phyloP scores from a whole-genome alignment of 139 green algal genomes.

The Closterium sp. region DNA sequence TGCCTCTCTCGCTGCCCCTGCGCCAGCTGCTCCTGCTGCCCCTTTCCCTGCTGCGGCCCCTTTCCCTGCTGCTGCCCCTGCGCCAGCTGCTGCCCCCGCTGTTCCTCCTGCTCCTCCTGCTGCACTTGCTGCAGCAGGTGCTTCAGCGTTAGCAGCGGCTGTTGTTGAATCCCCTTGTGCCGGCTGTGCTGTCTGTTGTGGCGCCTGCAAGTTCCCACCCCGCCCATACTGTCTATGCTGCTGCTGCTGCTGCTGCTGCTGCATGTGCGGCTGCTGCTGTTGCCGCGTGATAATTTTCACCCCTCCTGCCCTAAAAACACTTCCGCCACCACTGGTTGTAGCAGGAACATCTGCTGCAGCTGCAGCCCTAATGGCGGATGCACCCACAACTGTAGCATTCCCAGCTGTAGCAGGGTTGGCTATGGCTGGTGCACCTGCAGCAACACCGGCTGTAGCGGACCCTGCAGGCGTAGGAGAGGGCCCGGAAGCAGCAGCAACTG shows the following conservation, averaged over 20 bases:
- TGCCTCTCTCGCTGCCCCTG: not conserved
- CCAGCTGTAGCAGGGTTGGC: too few species aligned
- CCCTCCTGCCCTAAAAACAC: not conserved
- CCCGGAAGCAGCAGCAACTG: not conserved
- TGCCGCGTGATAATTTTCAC: not conserved
- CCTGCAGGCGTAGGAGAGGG: too few species aligned
- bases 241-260: not conserved
- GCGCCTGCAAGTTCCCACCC: not conserved
- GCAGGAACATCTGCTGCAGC: not conserved
- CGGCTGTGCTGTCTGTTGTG: not conserved
- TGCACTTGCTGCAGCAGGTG: not conserved
- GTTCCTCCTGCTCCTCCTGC: not conserved
- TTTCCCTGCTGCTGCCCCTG: not conserved
- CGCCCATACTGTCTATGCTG: not conserved
- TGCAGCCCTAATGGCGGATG: not conserved
- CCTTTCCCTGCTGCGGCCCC: not conserved
- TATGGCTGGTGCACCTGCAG: too few species aligned
- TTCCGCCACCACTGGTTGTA: not conserved
- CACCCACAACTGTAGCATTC: not conserved
- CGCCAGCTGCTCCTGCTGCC: not conserved
- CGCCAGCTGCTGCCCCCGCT: not conserved
- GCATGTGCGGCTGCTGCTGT: not conserved
- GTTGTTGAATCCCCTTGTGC: not conserved
- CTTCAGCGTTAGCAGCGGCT: not conserved
- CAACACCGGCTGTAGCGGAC: not conserved